Percentiles rank a stretch among this genome's conserved stretches.
Conservation (phyloP, 345 rosid species). For the Microthlaspi erraticum region DNA sequence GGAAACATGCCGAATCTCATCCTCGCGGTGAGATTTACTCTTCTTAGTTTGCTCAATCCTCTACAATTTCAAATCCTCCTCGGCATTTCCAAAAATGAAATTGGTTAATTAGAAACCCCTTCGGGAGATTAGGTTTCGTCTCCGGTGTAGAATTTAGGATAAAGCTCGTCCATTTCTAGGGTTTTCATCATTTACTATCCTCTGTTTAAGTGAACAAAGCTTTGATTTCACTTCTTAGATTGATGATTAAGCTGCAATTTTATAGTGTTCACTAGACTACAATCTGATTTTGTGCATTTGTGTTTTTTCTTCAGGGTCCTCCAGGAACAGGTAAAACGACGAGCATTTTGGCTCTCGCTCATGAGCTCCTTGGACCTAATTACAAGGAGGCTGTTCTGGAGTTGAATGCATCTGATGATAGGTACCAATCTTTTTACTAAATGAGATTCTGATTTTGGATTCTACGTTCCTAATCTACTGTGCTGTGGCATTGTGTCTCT, state of each 20-base stretch:
- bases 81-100: neutral
- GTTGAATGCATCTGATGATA: slow-evolving; percentile 97
- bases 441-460: neutral
- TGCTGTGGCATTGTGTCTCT: slow-evolving; percentile 18
- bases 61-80: neutral
- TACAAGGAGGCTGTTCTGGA: slow-evolving; percentile 89
- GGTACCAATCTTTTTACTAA: slow-evolving; percentile 48
- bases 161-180: slow-evolving; percentile 19
- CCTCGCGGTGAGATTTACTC: slow-evolving; percentile 55
- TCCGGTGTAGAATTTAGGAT: slow-evolving; percentile 19
- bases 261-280: neutral
- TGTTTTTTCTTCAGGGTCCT: slow-evolving; percentile 66
- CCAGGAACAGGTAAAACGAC: slow-evolving; percentile 99
- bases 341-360: slow-evolving; percentile 95
- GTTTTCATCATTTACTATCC: neutral
- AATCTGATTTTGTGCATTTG: neutral
- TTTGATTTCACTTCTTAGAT: neutral
- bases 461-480: neutral
- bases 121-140: neutral
- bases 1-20: slow-evolving; percentile 99
- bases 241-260: neutral
- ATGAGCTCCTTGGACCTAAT: slow-evolving; percentile 83
- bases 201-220: neutral
- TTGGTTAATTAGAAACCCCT: neutral
- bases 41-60: neutral